Conservation (phyloP, 1,139 yeast genomes). For the Hanseniaspora gamundiae region DNA sequence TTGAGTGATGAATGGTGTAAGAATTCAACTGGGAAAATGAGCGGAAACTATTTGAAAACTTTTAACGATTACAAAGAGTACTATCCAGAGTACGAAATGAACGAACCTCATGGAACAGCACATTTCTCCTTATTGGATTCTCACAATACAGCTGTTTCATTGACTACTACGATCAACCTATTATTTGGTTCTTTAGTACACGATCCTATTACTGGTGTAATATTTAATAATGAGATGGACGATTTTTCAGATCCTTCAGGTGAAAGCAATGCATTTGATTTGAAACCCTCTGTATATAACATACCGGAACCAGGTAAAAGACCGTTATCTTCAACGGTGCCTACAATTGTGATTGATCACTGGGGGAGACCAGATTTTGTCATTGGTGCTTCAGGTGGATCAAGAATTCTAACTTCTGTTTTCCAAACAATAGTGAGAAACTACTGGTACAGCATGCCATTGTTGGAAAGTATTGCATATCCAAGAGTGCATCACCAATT, state of each 20-base stretch:
- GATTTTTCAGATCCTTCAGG: constrained; percentile 66
- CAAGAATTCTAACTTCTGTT: constrained; percentile 74
- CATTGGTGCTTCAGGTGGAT: constrained; percentile 93
- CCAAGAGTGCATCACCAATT: constrained; percentile 88
- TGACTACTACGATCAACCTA: constrained; percentile 87
- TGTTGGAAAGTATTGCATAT: constrained; percentile 59
- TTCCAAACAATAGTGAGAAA: constrained; percentile 66
- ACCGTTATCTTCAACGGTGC: constrained; percentile 77
- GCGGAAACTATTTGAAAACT: constrained; percentile 38
- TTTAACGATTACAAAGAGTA: constrained; percentile 55
- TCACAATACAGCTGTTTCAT: constrained; percentile 58
- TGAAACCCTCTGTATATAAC: constrained; percentile 72
- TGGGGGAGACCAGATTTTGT: constrained; percentile 45
- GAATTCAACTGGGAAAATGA: constrained; percentile 34
- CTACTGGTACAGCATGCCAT: constrained; percentile 41
- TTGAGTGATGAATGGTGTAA: constrained; percentile 43
- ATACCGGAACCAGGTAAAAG: constrained; percentile 63
- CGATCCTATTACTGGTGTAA: constrained; percentile 70
- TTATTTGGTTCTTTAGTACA: constrained; percentile 73
- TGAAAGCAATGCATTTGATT: constrained; percentile 57
- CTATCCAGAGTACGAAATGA: constrained; percentile 62
- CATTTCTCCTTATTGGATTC: constrained; percentile 70
- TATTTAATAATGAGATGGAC: constrained; percentile 88
- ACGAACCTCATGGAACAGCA: constrained; percentile 79
- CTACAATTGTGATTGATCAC: constrained; percentile 51